A percentile compares a stretch with the other conserved stretches of the same genome.
Conservation (phyloP, 1,284 basidiomycete species). For the Rhodotorula sp. region DNA sequence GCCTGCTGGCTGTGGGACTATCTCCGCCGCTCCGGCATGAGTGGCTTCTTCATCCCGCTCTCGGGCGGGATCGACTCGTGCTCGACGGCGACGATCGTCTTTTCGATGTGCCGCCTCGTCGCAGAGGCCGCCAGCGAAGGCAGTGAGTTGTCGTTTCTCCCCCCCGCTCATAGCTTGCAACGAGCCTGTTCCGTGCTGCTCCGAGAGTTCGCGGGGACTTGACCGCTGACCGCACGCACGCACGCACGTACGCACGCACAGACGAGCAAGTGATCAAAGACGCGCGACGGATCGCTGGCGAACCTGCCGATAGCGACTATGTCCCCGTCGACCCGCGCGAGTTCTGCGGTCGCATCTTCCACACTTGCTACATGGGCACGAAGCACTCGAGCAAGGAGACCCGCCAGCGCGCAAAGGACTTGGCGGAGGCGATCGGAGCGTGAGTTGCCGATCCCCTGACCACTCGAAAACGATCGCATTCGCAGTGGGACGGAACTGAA, state of each 20-base stretch:
- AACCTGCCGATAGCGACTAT: constrained; percentile 71
- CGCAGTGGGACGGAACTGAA: no score
- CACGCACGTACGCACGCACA: no score
- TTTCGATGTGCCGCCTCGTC: constrained; percentile 92
- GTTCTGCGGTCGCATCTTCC: constrained; percentile 83
- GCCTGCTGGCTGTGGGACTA: constrained; percentile 99
- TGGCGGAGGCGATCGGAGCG: constrained; percentile 87
- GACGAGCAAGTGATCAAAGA: constrained; percentile 87
- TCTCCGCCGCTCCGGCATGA: constrained; percentile 84
- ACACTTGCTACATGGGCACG: constrained; percentile 99
- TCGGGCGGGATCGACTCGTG: constrained; percentile 98
- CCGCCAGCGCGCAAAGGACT: constrained; percentile 75
- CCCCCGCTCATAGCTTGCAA: no score
- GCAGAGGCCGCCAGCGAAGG: constrained; percentile 68
- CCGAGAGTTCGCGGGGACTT: no score
- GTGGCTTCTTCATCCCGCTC: constrained; percentile 94
- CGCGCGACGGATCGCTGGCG: constrained; percentile 82
- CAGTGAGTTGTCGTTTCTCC: constrained; percentile 55
- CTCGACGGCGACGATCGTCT: constrained; percentile 91
- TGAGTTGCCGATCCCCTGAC: no score
- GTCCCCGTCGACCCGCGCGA: constrained; percentile 81
- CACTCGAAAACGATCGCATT: no score
- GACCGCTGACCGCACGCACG: no score
- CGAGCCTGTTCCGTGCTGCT: no score
- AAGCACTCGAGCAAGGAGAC: constrained; percentile 91